These are phyloP conservation scores for Chaetomium tenue DNA, from an alignment of 495 filamentous ascomycete genomes.

Conservation along the genomic window DNA sequence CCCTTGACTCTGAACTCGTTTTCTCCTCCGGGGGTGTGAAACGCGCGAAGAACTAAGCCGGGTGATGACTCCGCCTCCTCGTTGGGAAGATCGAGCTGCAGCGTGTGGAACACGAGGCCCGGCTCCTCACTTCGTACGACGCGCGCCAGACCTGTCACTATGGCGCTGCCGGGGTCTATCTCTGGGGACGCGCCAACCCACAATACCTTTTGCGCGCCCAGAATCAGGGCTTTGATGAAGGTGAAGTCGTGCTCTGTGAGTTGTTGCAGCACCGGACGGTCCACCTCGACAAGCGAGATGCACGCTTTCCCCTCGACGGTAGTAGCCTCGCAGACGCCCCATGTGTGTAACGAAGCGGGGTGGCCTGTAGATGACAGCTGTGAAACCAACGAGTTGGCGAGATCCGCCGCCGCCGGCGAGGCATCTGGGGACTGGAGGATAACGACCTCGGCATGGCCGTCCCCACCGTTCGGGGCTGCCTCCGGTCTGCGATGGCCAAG, in stretches of 20 bases:
- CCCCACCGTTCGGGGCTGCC: background rate
- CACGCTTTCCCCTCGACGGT: background rate
- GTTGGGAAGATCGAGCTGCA: background rate
- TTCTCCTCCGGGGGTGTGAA: background rate
- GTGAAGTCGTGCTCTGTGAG: background rate
- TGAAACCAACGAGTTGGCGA: background rate
- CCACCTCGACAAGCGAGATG: background rate
- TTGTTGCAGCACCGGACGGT: background rate
- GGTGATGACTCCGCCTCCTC: background rate
- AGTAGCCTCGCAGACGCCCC: background rate
- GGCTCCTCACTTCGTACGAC: background rate
- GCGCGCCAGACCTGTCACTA: background rate
- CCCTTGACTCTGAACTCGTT: background rate
- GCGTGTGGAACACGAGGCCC: background rate
- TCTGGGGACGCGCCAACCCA: background rate
- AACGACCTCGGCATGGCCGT: background rate
- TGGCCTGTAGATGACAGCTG: background rate
- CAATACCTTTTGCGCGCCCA: background rate
- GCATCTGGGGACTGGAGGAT: background rate
- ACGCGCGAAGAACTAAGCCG: background rate
- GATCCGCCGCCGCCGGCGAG: background rate
- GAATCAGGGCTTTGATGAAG: background rate
- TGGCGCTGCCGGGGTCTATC: background rate
- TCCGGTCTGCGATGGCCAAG: background rate
- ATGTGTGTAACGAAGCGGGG: background rate